These are phyloP conservation scores for Dentipellis fragilis DNA, from an alignment of 768 basidiomycete genomes.

Conservation along the genomic window DNA sequence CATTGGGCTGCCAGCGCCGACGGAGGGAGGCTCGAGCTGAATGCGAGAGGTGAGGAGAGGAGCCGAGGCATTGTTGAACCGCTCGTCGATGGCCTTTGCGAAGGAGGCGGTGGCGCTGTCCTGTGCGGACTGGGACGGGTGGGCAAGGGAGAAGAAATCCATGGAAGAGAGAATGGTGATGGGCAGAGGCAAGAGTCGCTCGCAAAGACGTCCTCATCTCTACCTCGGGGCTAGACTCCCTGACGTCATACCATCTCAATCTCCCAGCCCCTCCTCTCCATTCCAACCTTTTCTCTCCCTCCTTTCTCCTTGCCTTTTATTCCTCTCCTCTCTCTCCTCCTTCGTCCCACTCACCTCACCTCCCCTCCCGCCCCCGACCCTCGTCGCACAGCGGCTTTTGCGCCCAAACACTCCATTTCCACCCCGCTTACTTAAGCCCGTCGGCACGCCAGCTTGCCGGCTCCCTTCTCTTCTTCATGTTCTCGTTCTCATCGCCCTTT, in stretches of 20 bases:
- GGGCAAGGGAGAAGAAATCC: constrained; percentile 15
- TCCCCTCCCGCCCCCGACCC: constrained; percentile 3
- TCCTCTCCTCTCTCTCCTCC: neutral
- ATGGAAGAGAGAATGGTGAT: constrained; percentile 1
- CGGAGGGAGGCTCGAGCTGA: constrained; percentile 7
- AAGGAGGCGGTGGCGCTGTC: constrained; percentile 31
- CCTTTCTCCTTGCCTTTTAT: constrained; percentile 3
- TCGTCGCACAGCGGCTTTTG: constrained; percentile 6
- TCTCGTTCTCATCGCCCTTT: neutral
- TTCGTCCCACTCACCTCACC: neutral
- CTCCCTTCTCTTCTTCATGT: neutral
- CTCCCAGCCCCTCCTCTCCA: neutral
- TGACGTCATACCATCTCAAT: constrained; percentile 1
- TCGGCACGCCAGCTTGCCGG: neutral
- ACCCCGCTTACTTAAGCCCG: neutral
- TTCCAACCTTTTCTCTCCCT: constrained; percentile 1
- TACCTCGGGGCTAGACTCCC: neutral
- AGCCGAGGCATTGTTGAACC: constrained; percentile 25
- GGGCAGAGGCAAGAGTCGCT: neutral
- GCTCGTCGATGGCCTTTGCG: constrained; percentile 42
- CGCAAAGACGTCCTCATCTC: neutral
- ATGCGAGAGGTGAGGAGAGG: neutral
- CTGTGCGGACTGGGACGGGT: constrained; percentile 7
- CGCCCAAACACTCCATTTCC: neutral
- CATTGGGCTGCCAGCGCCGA: constrained; percentile 18